A percentile compares a stretch with the other conserved stretches of the same genome.
Evolutionary conservation across 1,139 yeast genomes (phyloP).

Genomic region (Saccharomyces pastorianus): DNA sequence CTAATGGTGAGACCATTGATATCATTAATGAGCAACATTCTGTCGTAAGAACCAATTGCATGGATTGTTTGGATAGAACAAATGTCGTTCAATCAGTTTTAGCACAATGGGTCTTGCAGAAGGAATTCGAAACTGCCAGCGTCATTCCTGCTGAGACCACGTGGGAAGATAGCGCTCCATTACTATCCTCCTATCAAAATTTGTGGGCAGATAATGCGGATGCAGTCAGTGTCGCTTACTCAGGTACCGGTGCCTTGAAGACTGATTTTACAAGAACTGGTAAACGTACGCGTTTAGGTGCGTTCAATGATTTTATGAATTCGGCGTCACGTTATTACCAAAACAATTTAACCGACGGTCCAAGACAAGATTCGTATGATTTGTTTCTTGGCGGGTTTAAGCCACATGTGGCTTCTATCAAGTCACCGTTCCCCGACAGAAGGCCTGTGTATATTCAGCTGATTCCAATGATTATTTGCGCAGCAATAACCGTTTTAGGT

Average conservation of each 20-base stretch:
- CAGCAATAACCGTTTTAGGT: constrained; percentile 59
- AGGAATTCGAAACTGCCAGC: constrained; percentile 46
- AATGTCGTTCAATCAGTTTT: constrained; percentile 91
- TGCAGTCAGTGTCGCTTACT: constrained; percentile 80
- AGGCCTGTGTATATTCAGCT: constrained; percentile 69
- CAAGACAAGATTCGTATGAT: constrained; percentile 91
- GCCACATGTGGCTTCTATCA: constrained; percentile 45
- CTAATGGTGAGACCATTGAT: constrained; percentile 19
- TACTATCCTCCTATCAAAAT: constrained; percentile 68
- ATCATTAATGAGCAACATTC: constrained; percentile 46
- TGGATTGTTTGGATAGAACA: constrained; percentile 97
- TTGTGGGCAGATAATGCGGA: constrained; percentile 99
- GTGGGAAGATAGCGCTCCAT: constrained; percentile 53
- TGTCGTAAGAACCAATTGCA: constrained; percentile 88
- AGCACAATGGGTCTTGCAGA: constrained; percentile 80
- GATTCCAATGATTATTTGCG: constrained; percentile 67
- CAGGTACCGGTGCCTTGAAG: constrained; percentile 96
- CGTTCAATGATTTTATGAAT: constrained; percentile 71
- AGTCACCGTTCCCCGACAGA: constrained; percentile 67
- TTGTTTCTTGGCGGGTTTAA: constrained; percentile 71
- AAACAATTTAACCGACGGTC: constrained; percentile 83
- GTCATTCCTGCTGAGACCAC: constrained; percentile 29
- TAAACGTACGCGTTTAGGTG: constrained; percentile 75
- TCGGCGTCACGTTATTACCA: constrained; percentile 78
- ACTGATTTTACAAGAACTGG: constrained; percentile 96